phyloP scores from a whole-genome alignment of 257 asterid species.

The Plantago major region DNA sequence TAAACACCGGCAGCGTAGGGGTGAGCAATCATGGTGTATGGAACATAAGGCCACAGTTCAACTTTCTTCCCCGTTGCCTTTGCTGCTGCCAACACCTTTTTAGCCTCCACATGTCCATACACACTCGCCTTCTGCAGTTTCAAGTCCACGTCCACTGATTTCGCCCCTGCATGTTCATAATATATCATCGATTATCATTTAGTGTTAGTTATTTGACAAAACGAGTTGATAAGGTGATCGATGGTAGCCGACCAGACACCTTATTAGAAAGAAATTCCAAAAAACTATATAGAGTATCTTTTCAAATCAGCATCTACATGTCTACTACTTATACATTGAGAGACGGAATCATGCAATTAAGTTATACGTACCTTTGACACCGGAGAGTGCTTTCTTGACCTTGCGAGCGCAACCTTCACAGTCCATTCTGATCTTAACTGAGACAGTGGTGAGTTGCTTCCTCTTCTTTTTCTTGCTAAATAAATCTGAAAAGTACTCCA shows the following conservation, averaged over 20 bases:
- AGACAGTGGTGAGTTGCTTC: slow-evolving; percentile 52
- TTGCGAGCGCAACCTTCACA: slow-evolving; percentile 87
- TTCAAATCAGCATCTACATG: no score
- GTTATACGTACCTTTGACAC: slow-evolving; percentile 53
- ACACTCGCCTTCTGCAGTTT: slow-evolving; percentile 91
- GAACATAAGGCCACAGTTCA: slow-evolving; percentile 92
- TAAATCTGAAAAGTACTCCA: slow-evolving; percentile 71
- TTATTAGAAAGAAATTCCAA: no score
- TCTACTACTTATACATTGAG: no score
- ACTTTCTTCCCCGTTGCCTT: slow-evolving; percentile 59
- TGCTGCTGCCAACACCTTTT: slow-evolving; percentile 72
- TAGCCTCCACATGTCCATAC: slow-evolving; percentile 63
- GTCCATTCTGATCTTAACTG: slow-evolving; percentile 79
- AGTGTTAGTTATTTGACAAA: no score
- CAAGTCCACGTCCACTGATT: slow-evolving; percentile 77
- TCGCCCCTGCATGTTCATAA: slow-evolving; percentile 50
- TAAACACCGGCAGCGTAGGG: slow-evolving; percentile 81
- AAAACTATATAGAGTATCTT: no score
- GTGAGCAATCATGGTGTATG: slow-evolving; percentile 68
- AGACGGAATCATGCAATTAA: background rate
- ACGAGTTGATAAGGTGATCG: no score
- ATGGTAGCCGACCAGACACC: no score
- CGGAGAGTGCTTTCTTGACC: slow-evolving; percentile 63
- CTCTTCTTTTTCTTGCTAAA: slow-evolving; percentile 61
- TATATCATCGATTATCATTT: no score